Percentiles rank a stretch among this genome's conserved stretches.
phyloP scores from a whole-genome alignment of 768 basidiomycete genomes.

The Pleurotus pulmonarius region DNA sequence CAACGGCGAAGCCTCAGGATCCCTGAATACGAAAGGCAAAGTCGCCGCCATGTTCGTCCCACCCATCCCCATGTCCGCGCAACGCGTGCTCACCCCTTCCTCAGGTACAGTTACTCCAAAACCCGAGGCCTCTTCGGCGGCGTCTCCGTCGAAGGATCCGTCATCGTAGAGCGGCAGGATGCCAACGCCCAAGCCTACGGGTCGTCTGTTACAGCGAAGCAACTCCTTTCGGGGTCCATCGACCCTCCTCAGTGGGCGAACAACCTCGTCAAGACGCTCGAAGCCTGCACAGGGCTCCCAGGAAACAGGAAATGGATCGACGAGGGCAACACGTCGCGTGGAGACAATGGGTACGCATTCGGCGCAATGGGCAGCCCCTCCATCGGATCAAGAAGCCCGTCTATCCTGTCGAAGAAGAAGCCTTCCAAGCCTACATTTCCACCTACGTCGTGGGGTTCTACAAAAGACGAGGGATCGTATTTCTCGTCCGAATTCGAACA shows the following conservation, averaged over 20 bases:
- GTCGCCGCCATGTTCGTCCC: constrained; percentile 80
- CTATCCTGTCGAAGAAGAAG: constrained; percentile 43
- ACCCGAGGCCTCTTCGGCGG: constrained; percentile 94
- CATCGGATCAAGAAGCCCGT: constrained; percentile 24
- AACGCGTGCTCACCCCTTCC: constrained; percentile 4
- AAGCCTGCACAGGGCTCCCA: constrained; percentile 67
- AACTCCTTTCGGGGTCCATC: constrained; percentile 76
- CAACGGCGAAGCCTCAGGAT: constrained; percentile 88
- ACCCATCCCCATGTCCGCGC: background rate
- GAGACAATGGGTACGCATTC: constrained; percentile 53
- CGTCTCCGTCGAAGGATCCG: constrained; percentile 81
- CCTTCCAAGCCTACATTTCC: constrained; percentile 46
- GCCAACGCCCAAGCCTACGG: constrained; percentile 83
- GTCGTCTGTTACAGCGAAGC: constrained; percentile 68
- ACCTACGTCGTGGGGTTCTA: constrained; percentile 58
- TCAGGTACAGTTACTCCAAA: constrained; percentile 87
- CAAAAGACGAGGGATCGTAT: constrained; percentile 50
- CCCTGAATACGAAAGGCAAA: constrained; percentile 80
- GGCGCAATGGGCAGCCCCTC: constrained; percentile 43
- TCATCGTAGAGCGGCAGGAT: constrained; percentile 93
- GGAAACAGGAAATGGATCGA: constrained; percentile 70
- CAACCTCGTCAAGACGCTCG: constrained; percentile 70
- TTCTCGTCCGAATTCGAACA: constrained; percentile 29
- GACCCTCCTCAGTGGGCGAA: constrained; percentile 77
- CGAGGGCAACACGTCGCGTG: constrained; percentile 26